Conservation (phyloP, 2,329 filamentous ascomycete genomes). For the Colletotrichum acutatum region DNA sequence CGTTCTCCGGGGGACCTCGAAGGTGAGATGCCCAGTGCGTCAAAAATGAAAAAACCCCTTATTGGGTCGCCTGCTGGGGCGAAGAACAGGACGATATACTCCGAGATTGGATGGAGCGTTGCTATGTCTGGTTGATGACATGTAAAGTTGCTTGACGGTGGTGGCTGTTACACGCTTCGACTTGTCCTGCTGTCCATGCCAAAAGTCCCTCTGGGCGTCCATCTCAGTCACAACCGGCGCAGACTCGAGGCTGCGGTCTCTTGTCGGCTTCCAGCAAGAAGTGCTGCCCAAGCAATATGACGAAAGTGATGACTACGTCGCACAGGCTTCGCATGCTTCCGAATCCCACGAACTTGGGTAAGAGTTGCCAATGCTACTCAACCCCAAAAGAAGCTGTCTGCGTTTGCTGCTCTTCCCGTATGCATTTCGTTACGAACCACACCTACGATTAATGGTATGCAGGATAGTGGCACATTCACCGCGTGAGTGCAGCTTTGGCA, state of each 20-base stretch:
- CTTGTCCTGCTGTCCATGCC: not conserved
- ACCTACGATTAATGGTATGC: slow-evolving; percentile 9
- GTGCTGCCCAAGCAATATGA: not conserved
- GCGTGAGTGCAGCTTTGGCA: slow-evolving; percentile 5
- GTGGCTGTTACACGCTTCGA: not conserved
- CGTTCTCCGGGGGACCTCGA: slow-evolving; percentile 1
- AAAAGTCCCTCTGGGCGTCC: not conserved
- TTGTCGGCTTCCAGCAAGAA: not conserved
- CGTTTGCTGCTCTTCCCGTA: not conserved
- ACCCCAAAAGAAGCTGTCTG: not conserved
- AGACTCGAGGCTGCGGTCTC: not conserved
- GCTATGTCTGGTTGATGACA: not conserved
- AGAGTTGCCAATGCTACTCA: not conserved
- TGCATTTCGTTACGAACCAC: slow-evolving; percentile 12
- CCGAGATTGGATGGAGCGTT: slow-evolving; percentile 1
- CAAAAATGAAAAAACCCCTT: not conserved
- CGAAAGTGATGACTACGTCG: not conserved
- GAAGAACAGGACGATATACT: not conserved
- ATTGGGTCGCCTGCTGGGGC: not conserved
- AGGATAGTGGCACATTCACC: slow-evolving; percentile 17
- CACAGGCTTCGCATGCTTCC: not conserved
- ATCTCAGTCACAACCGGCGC: not conserved
- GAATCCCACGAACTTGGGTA: not conserved
- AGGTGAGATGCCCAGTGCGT: slow-evolving; percentile 22
- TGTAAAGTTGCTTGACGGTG: not conserved